phyloP scores from a whole-genome alignment of 805 yeast genomes.

The Wickerhamiella vanderwaltii region DNA sequence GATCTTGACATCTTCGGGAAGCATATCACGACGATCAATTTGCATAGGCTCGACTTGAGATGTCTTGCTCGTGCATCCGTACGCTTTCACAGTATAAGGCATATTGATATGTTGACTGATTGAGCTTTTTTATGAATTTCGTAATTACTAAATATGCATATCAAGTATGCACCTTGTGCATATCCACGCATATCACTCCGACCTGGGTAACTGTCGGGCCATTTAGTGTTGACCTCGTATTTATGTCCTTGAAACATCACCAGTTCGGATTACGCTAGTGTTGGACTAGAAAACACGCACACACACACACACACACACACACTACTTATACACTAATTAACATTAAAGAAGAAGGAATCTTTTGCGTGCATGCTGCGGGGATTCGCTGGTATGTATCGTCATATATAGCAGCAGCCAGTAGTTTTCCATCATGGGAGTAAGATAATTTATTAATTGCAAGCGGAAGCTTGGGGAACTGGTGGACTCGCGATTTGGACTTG shows the following conservation, averaged over 20 bases:
- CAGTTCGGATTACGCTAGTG: too few species aligned
- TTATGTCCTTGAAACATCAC: too few species aligned
- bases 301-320: too few species aligned
- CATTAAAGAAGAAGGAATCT: too few species aligned
- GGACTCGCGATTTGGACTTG: conserved; percentile 13
- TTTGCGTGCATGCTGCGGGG: not conserved
- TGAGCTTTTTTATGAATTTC: too few species aligned
- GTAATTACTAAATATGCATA: too few species aligned
- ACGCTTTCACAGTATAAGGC: conserved; percentile 8
- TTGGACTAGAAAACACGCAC: too few species aligned
- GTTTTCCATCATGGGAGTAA: conserved; percentile 4
- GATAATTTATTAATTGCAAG: not conserved
- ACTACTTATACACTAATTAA: too few species aligned
- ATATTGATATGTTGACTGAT: too few species aligned
- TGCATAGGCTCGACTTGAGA: not conserved
- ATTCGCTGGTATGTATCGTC: conserved; percentile 8
- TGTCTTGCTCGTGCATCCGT: not conserved
- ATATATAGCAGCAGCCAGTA: conserved; percentile 3
- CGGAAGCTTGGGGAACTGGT: conserved; percentile 2
- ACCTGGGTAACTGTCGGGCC: not conserved
- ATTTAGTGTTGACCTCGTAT: too few species aligned
- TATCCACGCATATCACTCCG: conserved; percentile 31
- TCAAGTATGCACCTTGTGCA: too few species aligned
- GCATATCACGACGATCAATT: conserved; percentile 44
- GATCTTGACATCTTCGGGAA: conserved; percentile 63